Base-by-base conservation (phyloP, 164 flowering plant species). In the Buxus sempervirens region DNA sequence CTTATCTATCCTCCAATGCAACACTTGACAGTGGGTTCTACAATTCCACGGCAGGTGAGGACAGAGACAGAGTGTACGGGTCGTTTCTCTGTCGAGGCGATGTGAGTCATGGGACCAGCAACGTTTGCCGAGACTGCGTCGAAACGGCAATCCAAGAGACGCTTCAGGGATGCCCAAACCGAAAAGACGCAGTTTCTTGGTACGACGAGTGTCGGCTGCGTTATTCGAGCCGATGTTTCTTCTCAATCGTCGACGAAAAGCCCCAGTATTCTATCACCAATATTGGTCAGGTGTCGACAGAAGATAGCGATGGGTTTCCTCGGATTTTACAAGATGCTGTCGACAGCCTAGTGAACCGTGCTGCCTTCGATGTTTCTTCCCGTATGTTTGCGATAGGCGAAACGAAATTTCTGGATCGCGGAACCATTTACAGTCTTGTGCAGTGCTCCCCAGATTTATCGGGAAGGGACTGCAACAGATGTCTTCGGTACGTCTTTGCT, bases 391-490 rank as follows among this genome's bases (percentile, higher is more conserved):
- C 71, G 20, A 56, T 66, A 9, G 20, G 49, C 22, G 42, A 67
- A 27, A 62, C 20, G n/a, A 67, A 60, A 1, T 54, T 69, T n/a
- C 38, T 65, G 0, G n/a, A 10, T 25, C 32, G 15, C 58, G 73
- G 27, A 64, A 21, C 6, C 14, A n/a, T 76, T 20, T 72, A 78
- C 36, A 42, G 38, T 0, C 65, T 76, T 8, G 84, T 18, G 6
- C 82, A 79, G 76, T 81, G 84, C 69, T 72, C 75, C 14, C 77
- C 68, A 28, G 79, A 79, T 57, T 27, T 80, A 62, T 41, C 70
- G 5, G 15, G 24, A 1, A 6, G 0, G 0, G 76, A 74, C 21
- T 79, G 84, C 26, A 19, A 13, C 6, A 26, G 25, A 8, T 81
- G 84, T 41, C 67, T 81, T 6, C n/a, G 14, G 10, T 3, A 3